phyloP scores from a whole-genome alignment of 768 basidiomycete species.

The Imleria badia region DNA sequence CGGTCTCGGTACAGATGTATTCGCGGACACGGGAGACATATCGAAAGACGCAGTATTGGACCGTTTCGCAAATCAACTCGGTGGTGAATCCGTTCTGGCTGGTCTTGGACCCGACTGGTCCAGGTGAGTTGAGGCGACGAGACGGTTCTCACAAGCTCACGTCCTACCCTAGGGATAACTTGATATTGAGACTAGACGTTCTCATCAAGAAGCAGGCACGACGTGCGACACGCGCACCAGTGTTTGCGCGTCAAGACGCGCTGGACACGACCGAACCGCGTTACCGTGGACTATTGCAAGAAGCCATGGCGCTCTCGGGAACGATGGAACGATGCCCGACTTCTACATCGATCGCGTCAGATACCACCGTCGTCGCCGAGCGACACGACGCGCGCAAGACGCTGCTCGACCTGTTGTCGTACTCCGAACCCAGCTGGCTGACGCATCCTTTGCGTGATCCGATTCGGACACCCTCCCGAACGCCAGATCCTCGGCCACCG shows the following conservation, averaged over 20 bases:
- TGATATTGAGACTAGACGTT: conserved; percentile 32
- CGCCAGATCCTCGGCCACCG: conserved; percentile 41
- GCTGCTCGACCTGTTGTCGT: conserved; percentile 49
- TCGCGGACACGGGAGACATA: conserved; percentile 56
- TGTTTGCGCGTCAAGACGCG: not conserved
- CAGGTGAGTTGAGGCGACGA: conserved; percentile 41
- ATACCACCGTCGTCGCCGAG: conserved; percentile 36
- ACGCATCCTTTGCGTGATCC: conserved; percentile 42
- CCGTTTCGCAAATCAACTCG: conserved; percentile 52
- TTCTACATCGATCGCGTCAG: conserved; percentile 12
- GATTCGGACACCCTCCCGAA: conserved; percentile 57
- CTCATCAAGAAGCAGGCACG: conserved; percentile 30
- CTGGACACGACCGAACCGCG: conserved; percentile 43
- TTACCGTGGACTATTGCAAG: conserved; percentile 50
- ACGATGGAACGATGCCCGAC: conserved; percentile 16
- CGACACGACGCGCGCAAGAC: conserved; percentile 39
- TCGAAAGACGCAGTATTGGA: conserved; percentile 56
- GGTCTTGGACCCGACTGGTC: conserved; percentile 55
- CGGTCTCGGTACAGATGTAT: conserved; percentile 29
- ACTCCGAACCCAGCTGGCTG: conserved; percentile 33
- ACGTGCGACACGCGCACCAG: not conserved
- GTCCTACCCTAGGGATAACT: conserved; percentile 10
- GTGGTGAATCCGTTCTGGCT: conserved; percentile 41
- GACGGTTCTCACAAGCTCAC: not conserved
- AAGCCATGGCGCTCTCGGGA: conserved; percentile 26